Base-by-base conservation (phyloP, 106 monocot species). In the Agapanthus africanus region DNA sequence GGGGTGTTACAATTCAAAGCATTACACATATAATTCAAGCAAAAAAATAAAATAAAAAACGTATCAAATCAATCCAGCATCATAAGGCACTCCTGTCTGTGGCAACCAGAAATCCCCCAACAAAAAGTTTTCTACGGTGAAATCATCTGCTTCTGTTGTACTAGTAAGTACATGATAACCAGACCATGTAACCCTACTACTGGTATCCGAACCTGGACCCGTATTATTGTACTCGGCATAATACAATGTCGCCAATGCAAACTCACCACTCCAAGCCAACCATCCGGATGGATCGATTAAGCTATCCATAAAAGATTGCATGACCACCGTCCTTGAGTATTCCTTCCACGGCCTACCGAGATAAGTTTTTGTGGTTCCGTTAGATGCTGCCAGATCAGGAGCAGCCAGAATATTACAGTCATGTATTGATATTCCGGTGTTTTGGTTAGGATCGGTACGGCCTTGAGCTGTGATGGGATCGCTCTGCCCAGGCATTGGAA, bases 391-490 rank as follows among this genome's bases (percentile, higher is more conserved):
- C 27, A 90, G 78, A 35, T 90, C 90, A 0, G 71, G 18, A 0
- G 85, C 68, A 11, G 85, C 78, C 13, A 64, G 34, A 15, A 94
- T 61, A 4, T 11, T 72, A 63, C 90, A 80, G 63, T 65, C 65
- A 27, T 85, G 90, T 59, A 94, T 83, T 1, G 90, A 79, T 1
- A 70, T 94, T 14, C 94, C 88, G 0, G 94, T 87, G 81, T 94
- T 94, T 79, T 94, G 94, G 71, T 90, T 90, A 5, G 87, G 90
- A 46, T 94, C 94, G 22, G 75, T 87, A 32, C 90, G 81, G 33
- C 87, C 90, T 49, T 94, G 94, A 10, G 94, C 94, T 0, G 94
- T 94, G 64, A 94, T 71, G n/a, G 79, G 76, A 80, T 94, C 90
- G 27, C 65, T 78, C 73, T 94, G 94, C 32, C 84, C 82, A 0